Evolutionary conservation across 164 flowering plant species (phyloP).

Genomic region (Umbilicus rupestris): DNA sequence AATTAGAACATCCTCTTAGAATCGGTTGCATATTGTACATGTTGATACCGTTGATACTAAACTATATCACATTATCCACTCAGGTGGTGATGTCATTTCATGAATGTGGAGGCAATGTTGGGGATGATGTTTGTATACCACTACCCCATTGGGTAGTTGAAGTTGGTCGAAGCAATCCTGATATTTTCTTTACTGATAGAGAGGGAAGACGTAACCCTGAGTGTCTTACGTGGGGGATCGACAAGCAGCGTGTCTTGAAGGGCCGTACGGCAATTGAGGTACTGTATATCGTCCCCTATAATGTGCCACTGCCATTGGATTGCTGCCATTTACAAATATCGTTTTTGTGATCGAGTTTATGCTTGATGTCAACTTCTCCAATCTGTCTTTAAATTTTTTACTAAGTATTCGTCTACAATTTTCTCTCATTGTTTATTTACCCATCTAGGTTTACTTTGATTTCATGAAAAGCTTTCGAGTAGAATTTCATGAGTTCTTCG

Average conservation of each 20-base stretch:
- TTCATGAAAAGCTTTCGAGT: conserved; percentile 94
- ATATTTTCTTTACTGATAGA: conserved; percentile 85
- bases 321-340: no score
- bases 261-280: conserved; percentile 98
- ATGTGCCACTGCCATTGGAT: no score
- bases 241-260: conserved; percentile 79
- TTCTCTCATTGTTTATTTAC: conserved; percentile 5
- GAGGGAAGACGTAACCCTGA: conserved; percentile 89
- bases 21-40: background rate
- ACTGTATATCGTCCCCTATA: conserved; percentile 8
- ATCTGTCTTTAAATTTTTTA: background rate
- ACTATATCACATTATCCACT: background rate
- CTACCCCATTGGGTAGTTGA: conserved; percentile 96
- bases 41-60: background rate
- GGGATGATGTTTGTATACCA: conserved; percentile 93
- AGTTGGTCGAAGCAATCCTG: conserved; percentile 81
- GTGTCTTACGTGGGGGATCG: conserved; percentile 96
- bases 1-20: background rate
- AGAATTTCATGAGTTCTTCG: conserved; percentile 77
- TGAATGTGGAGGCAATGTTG: conserved; percentile 98
- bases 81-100: conserved; percentile 97
- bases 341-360: background rate
- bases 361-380: background rate
- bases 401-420: background rate
- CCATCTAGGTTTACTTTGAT: conserved; percentile 79